Conservation (phyloP, 129 eudicot species). For the Lactuca sativa region DNA sequence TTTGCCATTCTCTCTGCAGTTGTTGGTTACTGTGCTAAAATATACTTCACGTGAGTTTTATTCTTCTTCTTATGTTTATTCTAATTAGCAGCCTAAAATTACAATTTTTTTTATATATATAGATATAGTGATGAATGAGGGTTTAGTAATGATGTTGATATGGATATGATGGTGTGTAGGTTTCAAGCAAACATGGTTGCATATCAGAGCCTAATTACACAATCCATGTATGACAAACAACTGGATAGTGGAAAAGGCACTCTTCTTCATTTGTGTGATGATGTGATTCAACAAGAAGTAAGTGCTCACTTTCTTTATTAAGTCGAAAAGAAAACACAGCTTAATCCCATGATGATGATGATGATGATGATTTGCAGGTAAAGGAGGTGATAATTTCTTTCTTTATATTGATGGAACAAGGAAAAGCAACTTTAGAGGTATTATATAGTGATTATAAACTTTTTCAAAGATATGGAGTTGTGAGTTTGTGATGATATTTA, state of each 20-base stretch:
- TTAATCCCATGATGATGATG: not conserved
- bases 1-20: slow-evolving; percentile 86
- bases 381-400: slow-evolving; percentile 84
- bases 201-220: slow-evolving; percentile 84
- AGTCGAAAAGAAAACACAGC: too few relatives aligned
- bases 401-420: slow-evolving; percentile 93
- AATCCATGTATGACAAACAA: slow-evolving; percentile 98
- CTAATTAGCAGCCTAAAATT: not conserved
- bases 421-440: slow-evolving; percentile 86
- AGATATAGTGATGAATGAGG: not conserved
- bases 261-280: slow-evolving; percentile 98
- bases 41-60: slow-evolving; percentile 75
- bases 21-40: slow-evolving; percentile 91
- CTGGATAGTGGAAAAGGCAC: slow-evolving; percentile 98
- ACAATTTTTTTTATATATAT: not conserved
- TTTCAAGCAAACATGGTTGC: slow-evolving; percentile 86
- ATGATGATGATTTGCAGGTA: slow-evolving; percentile 47
- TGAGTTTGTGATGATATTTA: not conserved
- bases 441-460: not conserved
- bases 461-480: slow-evolving; percentile 1
- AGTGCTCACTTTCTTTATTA: slow-evolving; percentile 15
- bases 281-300: slow-evolving; percentile 97
- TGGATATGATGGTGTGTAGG: slow-evolving; percentile 37
- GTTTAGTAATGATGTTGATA: slow-evolving; percentile 11
- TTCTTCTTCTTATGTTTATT: slow-evolving; percentile 14